Conservation (phyloP, 345 rosid genomes). For the rapeseed (Brassica napus) region Da-Ae NC_063446.1:65918501-65919000, state of each 20-base stretch:
- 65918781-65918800: conserved; percentile 62
- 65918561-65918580: background rate
- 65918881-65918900: conserved; percentile 47
- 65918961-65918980: conserved; percentile 34
- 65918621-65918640: background rate
- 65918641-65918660: background rate
- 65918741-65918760: background rate
- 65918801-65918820: conserved; percentile 60
- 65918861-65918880: conserved; percentile 2
- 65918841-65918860: background rate
- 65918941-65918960: conserved; percentile 14
- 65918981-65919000: conserved; percentile 49
- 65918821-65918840: conserved; percentile 31
- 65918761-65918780: conserved; percentile 4
- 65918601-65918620: background rate
- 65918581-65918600: conserved; percentile 5
- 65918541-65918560: background rate
- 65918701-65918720: background rate
- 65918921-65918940: conserved; percentile 24
- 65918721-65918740: conserved; percentile 11
- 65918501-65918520: background rate
- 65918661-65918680: conserved; percentile 9
- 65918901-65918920: conserved; percentile 25
- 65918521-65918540: background rate
- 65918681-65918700: background rate